These are phyloP conservation scores for Physaria fendleri DNA, from an alignment of 345 rosid species.

Conservation along the genomic window DNA sequence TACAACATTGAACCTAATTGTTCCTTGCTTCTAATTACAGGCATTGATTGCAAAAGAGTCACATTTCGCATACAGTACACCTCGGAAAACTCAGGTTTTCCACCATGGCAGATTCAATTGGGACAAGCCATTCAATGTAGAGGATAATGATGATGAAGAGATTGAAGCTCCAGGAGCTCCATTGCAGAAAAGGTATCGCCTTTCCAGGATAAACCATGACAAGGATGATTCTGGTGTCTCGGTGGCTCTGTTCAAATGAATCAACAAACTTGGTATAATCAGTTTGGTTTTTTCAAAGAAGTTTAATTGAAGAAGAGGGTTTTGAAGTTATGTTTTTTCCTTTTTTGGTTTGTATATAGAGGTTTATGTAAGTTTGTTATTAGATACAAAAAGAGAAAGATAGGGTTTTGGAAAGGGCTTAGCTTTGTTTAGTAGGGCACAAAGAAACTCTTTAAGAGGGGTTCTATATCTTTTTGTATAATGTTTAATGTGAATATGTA, in stretches of 20 bases:
- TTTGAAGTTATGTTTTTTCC: constrained; percentile 3
- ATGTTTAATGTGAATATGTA: background rate
- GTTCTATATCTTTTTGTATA: constrained; percentile 1
- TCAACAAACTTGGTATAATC: background rate
- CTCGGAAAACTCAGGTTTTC: constrained; percentile 45
- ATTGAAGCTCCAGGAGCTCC: constrained; percentile 76
- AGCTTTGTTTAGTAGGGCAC: constrained; percentile 15
- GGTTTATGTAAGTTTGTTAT: constrained; percentile 22
- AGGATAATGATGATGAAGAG: constrained; percentile 21
- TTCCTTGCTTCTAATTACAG: constrained; percentile 28
- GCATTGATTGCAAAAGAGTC: constrained; percentile 48
- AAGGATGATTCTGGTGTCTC: constrained; percentile 48
- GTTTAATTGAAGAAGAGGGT: constrained; percentile 11
- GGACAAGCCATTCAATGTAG: constrained; percentile 11
- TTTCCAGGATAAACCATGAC: constrained; percentile 24
- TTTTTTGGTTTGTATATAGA: constrained; percentile 11
- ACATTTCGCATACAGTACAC: constrained; percentile 70
- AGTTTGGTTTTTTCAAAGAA: constrained; percentile 19
- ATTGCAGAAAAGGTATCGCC: constrained; percentile 25
- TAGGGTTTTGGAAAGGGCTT: constrained; percentile 11
- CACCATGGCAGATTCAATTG: constrained; percentile 24
- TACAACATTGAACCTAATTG: background rate
- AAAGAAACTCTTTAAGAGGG: background rate
- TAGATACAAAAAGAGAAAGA: constrained; percentile 11
- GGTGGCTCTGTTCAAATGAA: constrained; percentile 41